Conservation (phyloP, 345 rosid species). For the Nasturtium officinale region DNA sequence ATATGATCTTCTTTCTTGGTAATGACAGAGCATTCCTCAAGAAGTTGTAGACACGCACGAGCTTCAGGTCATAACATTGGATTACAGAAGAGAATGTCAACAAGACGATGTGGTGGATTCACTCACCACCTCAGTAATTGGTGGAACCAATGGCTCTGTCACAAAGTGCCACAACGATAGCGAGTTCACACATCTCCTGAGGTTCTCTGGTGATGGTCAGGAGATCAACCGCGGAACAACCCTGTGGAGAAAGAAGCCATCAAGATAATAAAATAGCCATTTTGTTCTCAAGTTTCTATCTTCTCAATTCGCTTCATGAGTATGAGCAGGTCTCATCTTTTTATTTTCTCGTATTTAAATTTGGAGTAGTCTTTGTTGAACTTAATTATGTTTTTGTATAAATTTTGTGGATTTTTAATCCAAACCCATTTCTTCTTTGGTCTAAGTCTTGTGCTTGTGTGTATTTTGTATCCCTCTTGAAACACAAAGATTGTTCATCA, state of each 20-base stretch:
- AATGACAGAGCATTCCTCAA: constrained; percentile 90
- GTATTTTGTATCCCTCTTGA: constrained; percentile 4
- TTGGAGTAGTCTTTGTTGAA: constrained; percentile 36
- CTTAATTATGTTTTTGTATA: constrained; percentile 24
- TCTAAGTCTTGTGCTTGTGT: background rate
- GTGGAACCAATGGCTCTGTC: constrained; percentile 67
- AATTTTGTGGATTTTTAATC: constrained; percentile 11
- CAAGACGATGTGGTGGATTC: constrained; percentile 85
- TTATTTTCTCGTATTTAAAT: background rate
- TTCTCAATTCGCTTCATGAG: constrained; percentile 22
- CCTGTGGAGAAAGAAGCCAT: constrained; percentile 77
- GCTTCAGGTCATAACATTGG: constrained; percentile 82
- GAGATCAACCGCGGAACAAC: constrained; percentile 91
- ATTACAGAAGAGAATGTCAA: constrained; percentile 92
- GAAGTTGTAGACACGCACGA: constrained; percentile 83
- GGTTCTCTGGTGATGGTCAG: constrained; percentile 73
- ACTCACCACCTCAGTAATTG: constrained; percentile 60
- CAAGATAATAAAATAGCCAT: constrained; percentile 42
- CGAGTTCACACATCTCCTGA: constrained; percentile 75
- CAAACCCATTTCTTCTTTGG: constrained; percentile 19
- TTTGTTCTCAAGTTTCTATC: constrained; percentile 21
- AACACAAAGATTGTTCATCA: background rate
- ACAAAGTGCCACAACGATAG: constrained; percentile 41
- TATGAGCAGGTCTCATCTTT: constrained; percentile 8
- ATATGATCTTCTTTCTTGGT: constrained; percentile 12